phyloP scores from a whole-genome alignment of 2,329 filamentous ascomycete genomes.

The Helotiales sp. region DNA sequence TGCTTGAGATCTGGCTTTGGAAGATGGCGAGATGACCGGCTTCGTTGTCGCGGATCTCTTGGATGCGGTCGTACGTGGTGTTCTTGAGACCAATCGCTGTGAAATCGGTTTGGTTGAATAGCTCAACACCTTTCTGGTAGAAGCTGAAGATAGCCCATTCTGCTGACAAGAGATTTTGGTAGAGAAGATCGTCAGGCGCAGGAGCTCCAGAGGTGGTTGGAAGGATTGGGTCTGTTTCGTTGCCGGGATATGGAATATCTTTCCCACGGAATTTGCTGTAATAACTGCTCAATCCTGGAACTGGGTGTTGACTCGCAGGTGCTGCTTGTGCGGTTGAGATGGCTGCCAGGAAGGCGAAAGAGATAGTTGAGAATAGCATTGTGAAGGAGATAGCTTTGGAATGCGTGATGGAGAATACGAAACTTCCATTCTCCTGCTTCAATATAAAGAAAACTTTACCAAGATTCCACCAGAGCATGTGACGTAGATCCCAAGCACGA shows the following conservation, averaged over 20 bases:
- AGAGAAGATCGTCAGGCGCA: conserved; percentile 42
- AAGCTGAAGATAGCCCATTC: conserved; percentile 48
- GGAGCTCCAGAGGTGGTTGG: conserved; percentile 33
- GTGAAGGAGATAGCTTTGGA: background rate
- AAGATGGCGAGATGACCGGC: conserved; percentile 46
- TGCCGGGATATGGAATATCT: conserved; percentile 39
- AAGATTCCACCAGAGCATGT: background rate
- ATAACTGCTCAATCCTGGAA: conserved; percentile 35
- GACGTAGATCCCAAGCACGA: conserved; percentile 1
- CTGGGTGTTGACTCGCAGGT: conserved; percentile 19
- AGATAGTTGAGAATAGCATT: background rate
- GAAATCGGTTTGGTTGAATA: conserved; percentile 40
- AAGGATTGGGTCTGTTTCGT: conserved; percentile 37
- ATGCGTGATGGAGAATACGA: background rate
- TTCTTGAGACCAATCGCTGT: conserved; percentile 38
- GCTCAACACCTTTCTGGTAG: conserved; percentile 44
- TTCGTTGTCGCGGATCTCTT: conserved; percentile 46
- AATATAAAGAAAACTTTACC: background rate
- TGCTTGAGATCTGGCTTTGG: conserved; percentile 43
- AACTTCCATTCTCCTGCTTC: background rate
- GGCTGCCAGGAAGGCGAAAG: conserved; percentile 1
- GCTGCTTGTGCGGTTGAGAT: background rate
- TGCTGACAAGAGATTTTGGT: conserved; percentile 45
- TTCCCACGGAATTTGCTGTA: conserved; percentile 38
- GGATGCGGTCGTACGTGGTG: conserved; percentile 40